A percentile compares a stretch with the other conserved stretches of the same genome.
Evolutionary conservation across 371 early-diverging fungal genomes (phyloP).

Genomic region (Apophysomyces ossiformis): DNA sequence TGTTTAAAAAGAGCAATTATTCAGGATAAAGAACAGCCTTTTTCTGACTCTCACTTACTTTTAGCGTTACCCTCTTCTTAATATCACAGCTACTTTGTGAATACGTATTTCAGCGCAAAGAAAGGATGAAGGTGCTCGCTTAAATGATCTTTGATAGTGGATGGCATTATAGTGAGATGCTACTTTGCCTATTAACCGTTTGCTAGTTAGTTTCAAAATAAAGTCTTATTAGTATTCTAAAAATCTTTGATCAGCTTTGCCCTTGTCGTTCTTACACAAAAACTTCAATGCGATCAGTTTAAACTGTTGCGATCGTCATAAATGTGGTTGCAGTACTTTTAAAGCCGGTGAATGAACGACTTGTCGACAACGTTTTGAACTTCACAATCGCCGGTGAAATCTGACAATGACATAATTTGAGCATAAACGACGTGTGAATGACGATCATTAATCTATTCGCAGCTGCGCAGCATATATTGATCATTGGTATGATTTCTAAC

Average conservation of each 20-base stretch:
- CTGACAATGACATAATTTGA: background rate
- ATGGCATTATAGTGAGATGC: background rate
- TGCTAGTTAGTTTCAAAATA: background rate
- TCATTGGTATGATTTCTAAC: no score
- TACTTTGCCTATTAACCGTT: slow-evolving; percentile 8
- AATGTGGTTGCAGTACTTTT: slow-evolving; percentile 12
- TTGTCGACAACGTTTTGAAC: slow-evolving; percentile 11
- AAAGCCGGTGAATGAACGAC: background rate
- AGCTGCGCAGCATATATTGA: background rate
- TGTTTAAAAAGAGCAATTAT: no score
- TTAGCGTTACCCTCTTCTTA: no score
- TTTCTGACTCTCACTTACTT: no score
- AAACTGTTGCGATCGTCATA: background rate
- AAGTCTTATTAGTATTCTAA: background rate
- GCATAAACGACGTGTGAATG: background rate
- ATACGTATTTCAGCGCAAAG: slow-evolving; percentile 12
- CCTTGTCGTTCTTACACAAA: background rate
- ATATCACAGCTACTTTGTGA: background rate
- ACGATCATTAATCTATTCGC: slow-evolving; percentile 11
- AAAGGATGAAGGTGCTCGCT: slow-evolving; percentile 8
- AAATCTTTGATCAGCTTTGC: background rate
- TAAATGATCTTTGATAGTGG: background rate
- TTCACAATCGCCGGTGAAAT: slow-evolving; percentile 6
- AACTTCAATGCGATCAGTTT: slow-evolving; percentile 13
- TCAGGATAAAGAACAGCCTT: no score